Evolutionary conservation across 1,139 yeast genomes (phyloP), one percentile per base, ranked within the genome.

Genomic region (Taphrina populina): DNA sequence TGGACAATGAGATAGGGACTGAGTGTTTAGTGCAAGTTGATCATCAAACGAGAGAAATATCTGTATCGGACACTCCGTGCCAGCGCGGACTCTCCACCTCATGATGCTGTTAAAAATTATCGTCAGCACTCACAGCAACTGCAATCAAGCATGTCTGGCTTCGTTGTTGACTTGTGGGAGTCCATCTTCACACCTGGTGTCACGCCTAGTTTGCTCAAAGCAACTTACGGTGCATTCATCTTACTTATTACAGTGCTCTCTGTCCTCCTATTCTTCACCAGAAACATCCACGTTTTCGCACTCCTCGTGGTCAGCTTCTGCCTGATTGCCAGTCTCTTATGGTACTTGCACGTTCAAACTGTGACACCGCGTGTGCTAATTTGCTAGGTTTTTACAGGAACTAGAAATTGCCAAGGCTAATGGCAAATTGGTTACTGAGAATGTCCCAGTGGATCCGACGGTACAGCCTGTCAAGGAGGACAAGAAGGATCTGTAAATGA

Each of bases 101-200:
- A 27, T 27, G 30, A 11, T 8, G 30, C 8, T 27, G 8, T 11
- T 11, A 11, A 8, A 27, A 8, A 27, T 8, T 27, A 27, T 27
- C 30, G 30, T 11, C 11, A 27, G 30, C 8, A 27, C 30, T 8
- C 30, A 8, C 30, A 8, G 30, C 8, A 27, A 27, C 30, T 27
- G 30, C 8, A 8, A 11, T 8, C 23, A 27, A 15, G 26, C 17
- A 60, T 60, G 62, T 23, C 61, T 19, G 34, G 29, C 83, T 85
- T 67, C 64, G 29, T 85, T 37, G 76, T 71, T 21, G 95, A 84
- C 32, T 76, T 92, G 47, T 90, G 97, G 96, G 83, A 84, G 60
- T 84, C 95, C 5, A 79, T 92, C 27, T 84, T 90, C 69, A 84
- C 90, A n/a, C 97, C 97, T 1, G 98, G 98, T 0, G 81, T 95